Evolutionary conservation across 495 filamentous ascomycete species (phyloP).

Genomic region (Aeminium ludgeri): DNA sequence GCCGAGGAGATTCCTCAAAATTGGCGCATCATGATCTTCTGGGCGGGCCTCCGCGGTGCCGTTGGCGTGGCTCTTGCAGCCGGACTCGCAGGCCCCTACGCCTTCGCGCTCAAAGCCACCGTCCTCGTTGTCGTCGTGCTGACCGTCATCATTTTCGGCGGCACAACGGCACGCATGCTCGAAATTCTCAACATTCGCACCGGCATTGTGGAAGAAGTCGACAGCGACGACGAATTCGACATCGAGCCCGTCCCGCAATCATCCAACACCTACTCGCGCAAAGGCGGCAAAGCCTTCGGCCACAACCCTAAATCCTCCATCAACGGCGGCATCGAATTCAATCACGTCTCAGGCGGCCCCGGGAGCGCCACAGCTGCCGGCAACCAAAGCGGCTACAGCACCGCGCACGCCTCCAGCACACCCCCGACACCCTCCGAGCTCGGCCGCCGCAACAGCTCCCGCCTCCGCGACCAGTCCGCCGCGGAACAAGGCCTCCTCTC

Average conservation of each 20-base stretch:
- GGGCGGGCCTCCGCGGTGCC: constrained; percentile 89
- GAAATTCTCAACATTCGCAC: constrained; percentile 90
- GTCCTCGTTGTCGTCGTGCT: constrained; percentile 93
- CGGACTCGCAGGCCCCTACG: constrained; percentile 61
- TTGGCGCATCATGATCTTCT: constrained; percentile 96
- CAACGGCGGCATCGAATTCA: constrained; percentile 35
- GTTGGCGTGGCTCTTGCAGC: constrained; percentile 95
- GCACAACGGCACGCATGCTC: constrained; percentile 95
- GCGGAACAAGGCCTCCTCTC: constrained; percentile 51
- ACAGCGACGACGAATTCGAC: constrained; percentile 96
- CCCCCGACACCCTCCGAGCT: constrained; percentile 28
- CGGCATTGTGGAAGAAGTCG: constrained; percentile 88
- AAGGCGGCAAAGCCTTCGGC: constrained; percentile 48
- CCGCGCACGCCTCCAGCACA: constrained; percentile 26
- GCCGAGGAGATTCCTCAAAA: constrained; percentile 80
- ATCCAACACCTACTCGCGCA: constrained; percentile 51
- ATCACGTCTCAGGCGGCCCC: constrained; percentile 29
- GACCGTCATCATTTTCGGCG: constrained; percentile 96
- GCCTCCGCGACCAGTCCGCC: constrained; percentile 30
- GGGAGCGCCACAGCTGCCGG: too few species aligned
- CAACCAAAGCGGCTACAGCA: constrained; percentile 37
- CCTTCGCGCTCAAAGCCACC: constrained; percentile 65
- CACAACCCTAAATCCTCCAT: constrained; percentile 46
- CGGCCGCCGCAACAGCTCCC: constrained; percentile 31
- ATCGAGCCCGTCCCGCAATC: constrained; percentile 56